Conservation (phyloP, 345 rosid species). For the Populus simonii region DNA sequence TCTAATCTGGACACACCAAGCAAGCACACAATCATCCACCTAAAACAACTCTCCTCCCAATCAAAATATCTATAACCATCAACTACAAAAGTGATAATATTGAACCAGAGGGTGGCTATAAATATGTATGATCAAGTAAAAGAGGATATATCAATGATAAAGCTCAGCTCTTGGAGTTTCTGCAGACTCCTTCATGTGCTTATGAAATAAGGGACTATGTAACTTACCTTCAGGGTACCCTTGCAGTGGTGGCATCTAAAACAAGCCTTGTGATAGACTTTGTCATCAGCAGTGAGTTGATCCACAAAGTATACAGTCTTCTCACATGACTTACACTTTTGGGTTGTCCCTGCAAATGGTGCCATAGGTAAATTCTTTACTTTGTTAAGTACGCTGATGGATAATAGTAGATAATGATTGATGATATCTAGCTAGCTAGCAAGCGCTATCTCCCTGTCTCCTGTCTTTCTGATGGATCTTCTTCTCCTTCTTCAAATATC, state of each 20-base stretch:
- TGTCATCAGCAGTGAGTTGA: slow-evolving; percentile 42
- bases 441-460: not conserved
- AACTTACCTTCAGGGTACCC: slow-evolving; percentile 44
- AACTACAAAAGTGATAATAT: not conserved
- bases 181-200: not conserved
- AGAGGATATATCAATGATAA: not conserved
- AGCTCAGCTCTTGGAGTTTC: not conserved
- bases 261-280: slow-evolving; percentile 47
- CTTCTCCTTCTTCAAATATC: not conserved
- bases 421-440: not conserved
- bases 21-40: slow-evolving; percentile 15
- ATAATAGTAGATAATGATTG: not conserved
- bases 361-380: slow-evolving; percentile 21
- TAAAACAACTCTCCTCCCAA: not conserved
- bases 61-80: not conserved
- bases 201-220: not conserved
- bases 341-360: slow-evolving; percentile 46
- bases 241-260: slow-evolving; percentile 55
- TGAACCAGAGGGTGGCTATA: not conserved
- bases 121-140: not conserved
- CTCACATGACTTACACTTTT: slow-evolving; percentile 51
- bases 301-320: slow-evolving; percentile 56
- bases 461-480: not conserved
- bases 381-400: not conserved
- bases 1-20: not conserved